Evolutionary conservation across 805 yeast species (phyloP).

Genomic region (Ogataea glucozyma): DNA sequence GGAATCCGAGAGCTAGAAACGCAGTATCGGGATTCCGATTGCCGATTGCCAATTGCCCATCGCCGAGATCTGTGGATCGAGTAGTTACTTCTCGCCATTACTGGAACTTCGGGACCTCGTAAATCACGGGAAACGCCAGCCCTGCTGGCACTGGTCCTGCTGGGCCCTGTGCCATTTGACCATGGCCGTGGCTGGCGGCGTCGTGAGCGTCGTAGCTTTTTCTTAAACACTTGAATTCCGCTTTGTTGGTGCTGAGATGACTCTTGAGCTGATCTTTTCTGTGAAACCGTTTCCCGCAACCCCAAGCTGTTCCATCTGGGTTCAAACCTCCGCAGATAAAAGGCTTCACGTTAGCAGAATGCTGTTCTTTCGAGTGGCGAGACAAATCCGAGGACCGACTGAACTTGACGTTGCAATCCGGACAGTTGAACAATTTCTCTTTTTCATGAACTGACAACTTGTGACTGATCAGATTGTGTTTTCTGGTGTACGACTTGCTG

Average conservation of each 20-base stretch:
- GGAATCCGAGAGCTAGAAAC: no score
- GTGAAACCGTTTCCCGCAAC: slow-evolving; percentile 28
- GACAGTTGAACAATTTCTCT: slow-evolving; percentile 28
- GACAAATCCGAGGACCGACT: slow-evolving; percentile 26
- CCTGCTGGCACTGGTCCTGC: not conserved
- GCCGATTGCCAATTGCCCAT: no score
- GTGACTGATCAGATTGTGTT: slow-evolving; percentile 31
- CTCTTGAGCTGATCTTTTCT: slow-evolving; percentile 29
- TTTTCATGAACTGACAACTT: slow-evolving; percentile 29
- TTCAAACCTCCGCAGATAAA: slow-evolving; percentile 27
- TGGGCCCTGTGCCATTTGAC: no score
- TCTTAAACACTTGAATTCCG: slow-evolving; percentile 22
- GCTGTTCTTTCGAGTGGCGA: slow-evolving; percentile 28
- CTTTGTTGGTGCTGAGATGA: slow-evolving; percentile 27
- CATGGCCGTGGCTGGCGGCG: no score
- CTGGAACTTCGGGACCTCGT: slow-evolving; percentile 13
- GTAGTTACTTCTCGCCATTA: no score
- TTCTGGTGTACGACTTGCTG: slow-evolving; percentile 30
- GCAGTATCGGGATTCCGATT: no score
- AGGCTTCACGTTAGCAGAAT: slow-evolving; percentile 23
- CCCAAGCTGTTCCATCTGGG: slow-evolving; percentile 27
- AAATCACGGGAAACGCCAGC: slow-evolving; percentile 15
- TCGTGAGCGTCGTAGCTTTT: slow-evolving; percentile 5
- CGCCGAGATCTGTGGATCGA: no score
- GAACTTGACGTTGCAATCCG: slow-evolving; percentile 23